Percentiles rank a stretch among this genome's conserved stretches.
These are phyloP conservation scores for Omphalea diandra DNA, from an alignment of 441 rosid species.

Conservation along the genomic window DNA sequence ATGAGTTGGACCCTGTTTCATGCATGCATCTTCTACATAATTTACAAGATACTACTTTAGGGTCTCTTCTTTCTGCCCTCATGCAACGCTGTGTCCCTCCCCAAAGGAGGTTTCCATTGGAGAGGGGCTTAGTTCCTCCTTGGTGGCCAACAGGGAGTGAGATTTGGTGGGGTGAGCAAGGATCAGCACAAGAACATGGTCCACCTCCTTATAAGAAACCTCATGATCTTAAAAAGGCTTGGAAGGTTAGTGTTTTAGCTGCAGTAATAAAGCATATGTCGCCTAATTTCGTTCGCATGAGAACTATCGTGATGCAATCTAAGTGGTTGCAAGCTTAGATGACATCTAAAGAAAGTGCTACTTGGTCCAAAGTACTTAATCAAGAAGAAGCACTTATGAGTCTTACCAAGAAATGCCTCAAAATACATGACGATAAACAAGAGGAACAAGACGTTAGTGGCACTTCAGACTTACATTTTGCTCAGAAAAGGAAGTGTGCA, in stretches of 20 bases:
- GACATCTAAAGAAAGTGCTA: slow-evolving; percentile 39
- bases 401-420: slow-evolving; percentile 22
- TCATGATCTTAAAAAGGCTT: slow-evolving; percentile 59
- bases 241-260: slow-evolving; percentile 65
- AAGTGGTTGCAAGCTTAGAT: slow-evolving; percentile 49
- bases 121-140: slow-evolving; percentile 56
- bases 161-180: slow-evolving; percentile 70
- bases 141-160: slow-evolving; percentile 69
- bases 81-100: slow-evolving; percentile 68
- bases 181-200: slow-evolving; percentile 48
- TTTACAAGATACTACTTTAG: slow-evolving; percentile 59
- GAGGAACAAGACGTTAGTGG: neutral
- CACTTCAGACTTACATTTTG: neutral
- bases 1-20: slow-evolving; percentile 31
- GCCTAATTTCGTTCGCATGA: slow-evolving; percentile 39
- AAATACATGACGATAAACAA: neutral
- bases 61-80: slow-evolving; percentile 59
- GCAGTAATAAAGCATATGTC: slow-evolving; percentile 64
- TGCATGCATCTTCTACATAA: slow-evolving; percentile 49
- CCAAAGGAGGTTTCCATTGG: slow-evolving; percentile 52
- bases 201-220: slow-evolving; percentile 68
- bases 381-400: slow-evolving; percentile 35
- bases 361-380: slow-evolving; percentile 38
- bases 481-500: slow-evolving; percentile 35
- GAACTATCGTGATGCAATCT: slow-evolving; percentile 39